Conservation (phyloP, 768 basidiomycete genomes). For the Tylopilus plumbeoviolaceoides region DNA sequence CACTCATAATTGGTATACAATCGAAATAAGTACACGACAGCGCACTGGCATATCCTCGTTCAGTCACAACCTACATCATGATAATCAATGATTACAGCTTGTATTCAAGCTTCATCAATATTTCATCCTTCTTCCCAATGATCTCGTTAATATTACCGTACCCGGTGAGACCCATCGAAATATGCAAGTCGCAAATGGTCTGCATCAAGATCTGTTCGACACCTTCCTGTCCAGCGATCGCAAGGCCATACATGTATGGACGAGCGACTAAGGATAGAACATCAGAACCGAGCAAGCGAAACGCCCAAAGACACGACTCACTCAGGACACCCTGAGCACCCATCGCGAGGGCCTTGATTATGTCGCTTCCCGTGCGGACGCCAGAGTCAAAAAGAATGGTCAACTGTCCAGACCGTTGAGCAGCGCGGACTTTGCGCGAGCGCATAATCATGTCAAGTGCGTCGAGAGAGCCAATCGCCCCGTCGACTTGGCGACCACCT, state of each 20-base stretch:
- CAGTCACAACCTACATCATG: neutral
- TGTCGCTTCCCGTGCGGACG: constrained; percentile 77
- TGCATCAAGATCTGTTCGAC: constrained; percentile 70
- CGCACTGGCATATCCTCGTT: too few species aligned
- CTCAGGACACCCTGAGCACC: constrained; percentile 79
- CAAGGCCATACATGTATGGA: constrained; percentile 71
- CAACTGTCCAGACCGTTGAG: constrained; percentile 58
- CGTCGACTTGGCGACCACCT: constrained; percentile 80
- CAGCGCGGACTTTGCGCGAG: constrained; percentile 52
- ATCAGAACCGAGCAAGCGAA: neutral
- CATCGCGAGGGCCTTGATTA: constrained; percentile 80
- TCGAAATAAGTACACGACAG: too few species aligned
- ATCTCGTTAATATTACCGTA: constrained; percentile 57
- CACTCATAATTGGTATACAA: too few species aligned
- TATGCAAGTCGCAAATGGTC: constrained; percentile 65
- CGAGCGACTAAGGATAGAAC: constrained; percentile 49
- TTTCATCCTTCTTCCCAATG: constrained; percentile 44
- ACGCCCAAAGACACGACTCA: constrained; percentile 34
- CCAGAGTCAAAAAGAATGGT: constrained; percentile 70
- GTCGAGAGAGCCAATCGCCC: constrained; percentile 70
- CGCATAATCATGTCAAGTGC: constrained; percentile 68
- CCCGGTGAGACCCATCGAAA: constrained; percentile 60
- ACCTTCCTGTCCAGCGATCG: constrained; percentile 66
- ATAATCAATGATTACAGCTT: constrained; percentile 4
- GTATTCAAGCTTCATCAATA: constrained; percentile 21